phyloP scores from a whole-genome alignment of 768 basidiomycete species.

The Xanthoconium purpureum region DNA sequence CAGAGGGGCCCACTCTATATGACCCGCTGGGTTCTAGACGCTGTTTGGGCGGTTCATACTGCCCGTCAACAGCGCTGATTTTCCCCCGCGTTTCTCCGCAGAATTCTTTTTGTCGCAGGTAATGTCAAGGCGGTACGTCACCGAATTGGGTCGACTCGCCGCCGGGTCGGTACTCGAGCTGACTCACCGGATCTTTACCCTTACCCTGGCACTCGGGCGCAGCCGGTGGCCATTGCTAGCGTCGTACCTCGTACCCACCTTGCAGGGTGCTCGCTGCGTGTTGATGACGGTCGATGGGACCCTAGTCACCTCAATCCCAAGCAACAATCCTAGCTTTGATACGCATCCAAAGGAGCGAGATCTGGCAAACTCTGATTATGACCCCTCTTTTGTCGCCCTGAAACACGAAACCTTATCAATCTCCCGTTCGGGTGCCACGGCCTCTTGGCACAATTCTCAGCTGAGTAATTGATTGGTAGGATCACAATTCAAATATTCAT shows the following conservation, averaged over 20 bases:
- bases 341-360: background rate
- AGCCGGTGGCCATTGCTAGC: too few relatives aligned
- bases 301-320: background rate
- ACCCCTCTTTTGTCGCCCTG: constrained; percentile 3
- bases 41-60: background rate
- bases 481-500: background rate
- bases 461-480: background rate
- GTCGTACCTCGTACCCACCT: background rate
- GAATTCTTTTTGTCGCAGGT: constrained; percentile 6
- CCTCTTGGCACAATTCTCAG: background rate
- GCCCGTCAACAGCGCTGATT: constrained; percentile 1
- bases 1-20: background rate
- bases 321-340: background rate
- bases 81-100: constrained; percentile 5
- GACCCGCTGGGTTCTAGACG: background rate
- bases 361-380: background rate
- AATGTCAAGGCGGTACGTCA: constrained; percentile 17
- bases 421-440: background rate
- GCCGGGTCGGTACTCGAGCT: constrained; percentile 10
- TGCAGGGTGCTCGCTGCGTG: background rate
- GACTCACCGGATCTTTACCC: constrained; percentile 7
- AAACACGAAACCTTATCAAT: constrained; percentile 7
- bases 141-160: constrained; percentile 8
- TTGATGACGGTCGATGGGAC: background rate
- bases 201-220: background rate